phyloP scores from a whole-genome alignment of 2,329 filamentous ascomycete genomes.

The Sclerotinia sclerotiorum region DNA sequence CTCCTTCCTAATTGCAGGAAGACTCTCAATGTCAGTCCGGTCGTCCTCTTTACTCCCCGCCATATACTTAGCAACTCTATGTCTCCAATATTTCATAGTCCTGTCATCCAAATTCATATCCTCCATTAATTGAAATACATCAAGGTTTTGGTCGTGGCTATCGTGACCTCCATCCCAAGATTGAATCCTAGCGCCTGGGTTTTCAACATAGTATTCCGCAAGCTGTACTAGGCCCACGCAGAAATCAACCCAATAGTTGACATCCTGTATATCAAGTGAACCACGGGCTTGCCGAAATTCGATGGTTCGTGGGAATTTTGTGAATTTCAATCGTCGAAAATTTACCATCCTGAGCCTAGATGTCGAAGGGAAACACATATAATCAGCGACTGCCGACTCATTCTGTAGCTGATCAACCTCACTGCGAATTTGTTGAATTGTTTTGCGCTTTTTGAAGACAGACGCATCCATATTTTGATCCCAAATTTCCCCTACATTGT shows the following conservation, averaged over 20 bases:
- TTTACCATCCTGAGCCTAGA: conserved; percentile 26
- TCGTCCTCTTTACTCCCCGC: neutral
- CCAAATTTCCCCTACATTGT: neutral
- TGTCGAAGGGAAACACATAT: conserved; percentile 27
- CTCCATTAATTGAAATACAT: conserved; percentile 3
- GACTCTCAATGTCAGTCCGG: conserved; percentile 12
- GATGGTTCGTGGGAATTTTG: conserved; percentile 27
- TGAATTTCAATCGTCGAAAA: conserved; percentile 24
- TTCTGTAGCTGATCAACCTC: neutral
- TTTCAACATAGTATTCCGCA: conserved; percentile 26
- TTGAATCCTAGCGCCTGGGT: conserved; percentile 23
- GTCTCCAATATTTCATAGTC: neutral
- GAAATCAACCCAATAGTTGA: conserved; percentile 34
- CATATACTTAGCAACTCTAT: conserved; percentile 15
- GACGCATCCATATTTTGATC: neutral
- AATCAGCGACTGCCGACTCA: neutral
- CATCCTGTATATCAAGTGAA: conserved; percentile 27
- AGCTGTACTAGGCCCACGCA: conserved; percentile 32
- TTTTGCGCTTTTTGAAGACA: neutral
- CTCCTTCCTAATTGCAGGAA: neutral
- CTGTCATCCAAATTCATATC: neutral
- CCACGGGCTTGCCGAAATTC: conserved; percentile 36
- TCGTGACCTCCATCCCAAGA: conserved; percentile 12
- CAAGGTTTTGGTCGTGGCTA: neutral
- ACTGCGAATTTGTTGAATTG: conserved; percentile 9